Base-by-base conservation (phyloP, 2,329 filamentous ascomycete genomes). In the Gnomoniopsis sp. region DNA sequence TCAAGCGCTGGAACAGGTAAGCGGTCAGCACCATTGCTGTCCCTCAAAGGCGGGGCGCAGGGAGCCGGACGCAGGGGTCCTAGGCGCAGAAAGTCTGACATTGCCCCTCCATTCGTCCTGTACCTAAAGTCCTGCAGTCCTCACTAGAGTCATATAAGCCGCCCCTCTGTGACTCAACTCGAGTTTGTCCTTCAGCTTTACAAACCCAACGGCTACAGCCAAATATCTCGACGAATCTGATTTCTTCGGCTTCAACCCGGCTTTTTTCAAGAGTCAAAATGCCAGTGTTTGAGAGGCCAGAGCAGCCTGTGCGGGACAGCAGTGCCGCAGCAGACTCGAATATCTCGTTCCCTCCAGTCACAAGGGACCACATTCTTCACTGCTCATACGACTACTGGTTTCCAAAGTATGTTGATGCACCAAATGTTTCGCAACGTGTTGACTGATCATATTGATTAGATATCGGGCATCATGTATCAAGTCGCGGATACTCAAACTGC, bases 341-440 rank as follows among this genome's bases (percentile, higher is more conserved):
- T 59, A 77, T 91, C 19, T 85, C 84, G 21, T 98, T 99, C 69
- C 90, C 92, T 21, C 91, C 91, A 1, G 84, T 96, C 58, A 91
- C 87, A 34, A 89, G 88, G 70, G 85, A 88, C 49, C 93, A 99
- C 69, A 96, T 99, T 62, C 78, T 96, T 56, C 89, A 97, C 74
- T 99, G 93, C 75, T 96, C 95, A 46, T 97, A 96, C 73, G 90
- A 96, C 71, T 85, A 82, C 61, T 99, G 95, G 95, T 91, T 96
- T 68, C 86, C 89, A 50, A 88, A 84, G 81, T 91, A 76, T 53
- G 77, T 68, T 2, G n/a, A 17, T 43, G 14, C 33, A 21, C 8
- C 26, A 3, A 14, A 43, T 6, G 6, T 22, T 15, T 26, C 15
- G 11, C 6, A 41, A 12, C 6, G 21, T 8, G 34, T 43, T 12